phyloP scores from a whole-genome alignment of 2,329 filamentous ascomycete species.

The Verticillium zaregamsianum region DNA sequence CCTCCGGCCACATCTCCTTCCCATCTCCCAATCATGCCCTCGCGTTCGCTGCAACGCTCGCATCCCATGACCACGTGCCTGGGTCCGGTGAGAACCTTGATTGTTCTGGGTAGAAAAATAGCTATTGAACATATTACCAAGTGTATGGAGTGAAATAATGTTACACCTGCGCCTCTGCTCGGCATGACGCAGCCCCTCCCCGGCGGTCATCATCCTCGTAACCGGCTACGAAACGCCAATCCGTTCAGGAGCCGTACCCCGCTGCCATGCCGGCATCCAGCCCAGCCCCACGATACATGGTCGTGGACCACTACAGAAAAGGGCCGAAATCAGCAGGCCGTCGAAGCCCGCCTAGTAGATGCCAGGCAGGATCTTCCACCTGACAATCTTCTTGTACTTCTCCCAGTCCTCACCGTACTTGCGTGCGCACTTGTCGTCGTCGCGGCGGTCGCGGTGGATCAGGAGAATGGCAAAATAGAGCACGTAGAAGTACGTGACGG shows the following conservation, averaged over 20 bases:
- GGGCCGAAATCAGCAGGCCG: neutral
- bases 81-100: neutral
- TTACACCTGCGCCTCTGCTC: neutral
- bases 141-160: neutral
- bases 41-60: neutral
- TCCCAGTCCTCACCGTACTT: conserved; percentile 96
- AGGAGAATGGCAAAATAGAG: conserved; percentile 86
- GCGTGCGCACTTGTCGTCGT: conserved; percentile 83
- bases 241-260: neutral
- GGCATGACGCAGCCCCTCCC: conserved; percentile 32
- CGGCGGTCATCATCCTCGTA: conserved; percentile 37
- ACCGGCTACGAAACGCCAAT: conserved; percentile 35
- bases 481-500: conserved; percentile 93
- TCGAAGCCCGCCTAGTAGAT: conserved; percentile 57
- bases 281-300: neutral
- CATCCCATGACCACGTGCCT: neutral
- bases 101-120: neutral
- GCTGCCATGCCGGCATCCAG: neutral
- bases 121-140: neutral
- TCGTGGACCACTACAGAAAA: neutral
- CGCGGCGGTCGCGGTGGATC: conserved; percentile 78
- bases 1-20: no score
- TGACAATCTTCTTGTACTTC: conserved; percentile 78
- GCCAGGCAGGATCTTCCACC: conserved; percentile 77
- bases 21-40: neutral